phyloP scores from a whole-genome alignment of 495 filamentous ascomycete species.

The Barbatosphaeria neglecta region DNA sequence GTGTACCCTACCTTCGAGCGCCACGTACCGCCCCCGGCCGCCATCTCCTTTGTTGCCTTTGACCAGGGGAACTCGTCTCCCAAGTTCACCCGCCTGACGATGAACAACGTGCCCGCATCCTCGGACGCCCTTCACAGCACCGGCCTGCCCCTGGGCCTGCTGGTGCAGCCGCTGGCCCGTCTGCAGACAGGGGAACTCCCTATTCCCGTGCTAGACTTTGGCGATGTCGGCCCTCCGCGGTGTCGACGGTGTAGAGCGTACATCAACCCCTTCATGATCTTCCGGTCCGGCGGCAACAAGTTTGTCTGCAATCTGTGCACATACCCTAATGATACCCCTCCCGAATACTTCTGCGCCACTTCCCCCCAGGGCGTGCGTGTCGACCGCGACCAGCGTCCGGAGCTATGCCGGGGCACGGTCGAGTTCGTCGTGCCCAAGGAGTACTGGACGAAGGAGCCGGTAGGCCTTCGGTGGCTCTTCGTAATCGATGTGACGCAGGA shows the following conservation, averaged over 20 bases:
- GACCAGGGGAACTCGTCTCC: slow-evolving; percentile 97
- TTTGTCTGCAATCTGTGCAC: slow-evolving; percentile 98
- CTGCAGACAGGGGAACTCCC: slow-evolving; percentile 75
- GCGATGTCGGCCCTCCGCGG: slow-evolving; percentile 78
- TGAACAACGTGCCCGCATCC: slow-evolving; percentile 83
- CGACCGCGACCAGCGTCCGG: slow-evolving; percentile 80
- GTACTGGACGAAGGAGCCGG: slow-evolving; percentile 94
- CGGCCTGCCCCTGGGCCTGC: slow-evolving; percentile 71
- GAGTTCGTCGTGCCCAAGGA: slow-evolving; percentile 96
- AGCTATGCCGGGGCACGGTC: slow-evolving; percentile 81
- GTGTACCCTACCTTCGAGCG: slow-evolving; percentile 91
- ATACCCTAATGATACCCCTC: slow-evolving; percentile 86
- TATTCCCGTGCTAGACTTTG: slow-evolving; percentile 91
- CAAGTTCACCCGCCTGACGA: slow-evolving; percentile 78
- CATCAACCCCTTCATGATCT: slow-evolving; percentile 98
- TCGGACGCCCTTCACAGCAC: slow-evolving; percentile 70
- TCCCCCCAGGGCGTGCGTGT: slow-evolving; percentile 79
- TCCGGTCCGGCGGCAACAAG: slow-evolving; percentile 84
- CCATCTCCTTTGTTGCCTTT: slow-evolving; percentile 80
- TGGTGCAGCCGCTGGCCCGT: slow-evolving; percentile 80
- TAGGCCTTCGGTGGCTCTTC: slow-evolving; percentile 79
- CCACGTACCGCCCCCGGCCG: slow-evolving; percentile 77
- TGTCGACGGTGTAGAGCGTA: slow-evolving; percentile 92
- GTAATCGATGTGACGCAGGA: slow-evolving; percentile 87
- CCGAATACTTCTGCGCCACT: slow-evolving; percentile 87